Evolutionary conservation across 1,284 basidiomycete species (phyloP), one percentile per base, ranked within the genome.

Genomic region (Pterula multifida): DNA sequence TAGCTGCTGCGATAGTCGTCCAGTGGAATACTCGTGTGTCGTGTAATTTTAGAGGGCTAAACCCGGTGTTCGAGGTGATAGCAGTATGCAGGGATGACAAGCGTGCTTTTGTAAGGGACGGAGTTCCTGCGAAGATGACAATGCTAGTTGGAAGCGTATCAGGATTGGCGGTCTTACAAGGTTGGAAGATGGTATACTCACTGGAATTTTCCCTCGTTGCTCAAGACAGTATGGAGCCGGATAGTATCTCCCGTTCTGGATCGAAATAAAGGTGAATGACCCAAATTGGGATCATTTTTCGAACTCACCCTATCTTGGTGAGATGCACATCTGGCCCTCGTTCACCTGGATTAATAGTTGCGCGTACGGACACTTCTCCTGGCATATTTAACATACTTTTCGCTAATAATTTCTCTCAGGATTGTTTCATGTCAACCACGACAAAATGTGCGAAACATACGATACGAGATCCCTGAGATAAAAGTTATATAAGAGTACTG

Each of bases 291-390:
- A n/a, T n/a, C 9, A 9, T 3, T 24, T 26, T 26, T 11, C 1
- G 15, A 2, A 44, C 49, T 19, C 36, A 60, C 59, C 59, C 59
- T 24, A 60, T 54, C 22, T 42, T 57, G n/a, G 26, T 55, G 3
- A 60, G 54, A 36, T 56, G 59, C 3, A 57, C 56, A 45, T 61
- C 59, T 21, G 59, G 59, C 3, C 57, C 59, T 15, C 59, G 56
- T 48, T 59, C 56, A 13, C 59, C 59, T 3, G 59, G 55, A 36
- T 52, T 49, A 28, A 57, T 52, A 3, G 59, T 58, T 2, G 57
- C 55, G 36, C 52, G 52, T 21, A 56, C 57, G 2, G 54, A 52
- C 19, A 55, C 56, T 24, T 48, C 52, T 17, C 6, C 26, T 6
- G 45, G 45, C 22, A 47, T 47, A 25, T 42, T 42, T 22, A 42